Evolutionary conservation across 2,329 filamentous ascomycete genomes (phyloP).

Genomic region (Clarireedia monteithiana): DNA sequence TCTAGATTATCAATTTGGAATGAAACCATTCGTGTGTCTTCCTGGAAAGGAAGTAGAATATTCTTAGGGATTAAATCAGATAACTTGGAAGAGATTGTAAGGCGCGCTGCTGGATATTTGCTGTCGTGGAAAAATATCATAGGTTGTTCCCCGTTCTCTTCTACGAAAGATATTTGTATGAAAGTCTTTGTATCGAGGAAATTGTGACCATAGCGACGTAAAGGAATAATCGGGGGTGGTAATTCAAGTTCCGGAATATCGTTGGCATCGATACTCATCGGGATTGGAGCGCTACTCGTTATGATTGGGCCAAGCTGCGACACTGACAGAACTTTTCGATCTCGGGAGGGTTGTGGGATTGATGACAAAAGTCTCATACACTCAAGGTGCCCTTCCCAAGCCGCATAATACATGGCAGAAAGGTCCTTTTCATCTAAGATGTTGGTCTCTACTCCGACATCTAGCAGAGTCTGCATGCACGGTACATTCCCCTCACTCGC

Average conservation of each 20-base stretch:
- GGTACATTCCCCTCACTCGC: conserved; percentile 92
- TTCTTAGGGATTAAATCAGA: conserved; percentile 96
- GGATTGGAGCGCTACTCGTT: conserved; percentile 36
- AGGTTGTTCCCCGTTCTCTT: conserved; percentile 63
- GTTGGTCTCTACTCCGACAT: conserved; percentile 68
- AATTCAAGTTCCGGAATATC: conserved; percentile 87
- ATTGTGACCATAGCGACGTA: conserved; percentile 93
- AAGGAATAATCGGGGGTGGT: conserved; percentile 90
- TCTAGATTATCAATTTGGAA: conserved; percentile 95
- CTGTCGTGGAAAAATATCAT: conserved; percentile 95
- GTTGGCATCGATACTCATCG: conserved; percentile 69
- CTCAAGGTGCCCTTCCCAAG: conserved; percentile 92
- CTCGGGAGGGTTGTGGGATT: conserved; percentile 15
- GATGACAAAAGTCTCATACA: conserved; percentile 84
- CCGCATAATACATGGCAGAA: conserved; percentile 95
- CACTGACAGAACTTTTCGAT: conserved; percentile 21
- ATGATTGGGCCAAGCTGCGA: conserved; percentile 28
- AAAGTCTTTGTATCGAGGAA: conserved; percentile 98
- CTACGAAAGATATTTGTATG: conserved; percentile 77
- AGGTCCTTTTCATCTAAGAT: conserved; percentile 87
- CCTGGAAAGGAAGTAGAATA: conserved; percentile 88
- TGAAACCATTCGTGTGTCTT: conserved; percentile 86
- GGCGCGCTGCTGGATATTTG: conserved; percentile 87
- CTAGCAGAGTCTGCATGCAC: conserved; percentile 74
- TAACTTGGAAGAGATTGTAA: conserved; percentile 94